These are phyloP conservation scores for Nannizziopsis barbatae DNA, from an alignment of 2,329 filamentous ascomycete species.

Conservation along the genomic window DNA sequence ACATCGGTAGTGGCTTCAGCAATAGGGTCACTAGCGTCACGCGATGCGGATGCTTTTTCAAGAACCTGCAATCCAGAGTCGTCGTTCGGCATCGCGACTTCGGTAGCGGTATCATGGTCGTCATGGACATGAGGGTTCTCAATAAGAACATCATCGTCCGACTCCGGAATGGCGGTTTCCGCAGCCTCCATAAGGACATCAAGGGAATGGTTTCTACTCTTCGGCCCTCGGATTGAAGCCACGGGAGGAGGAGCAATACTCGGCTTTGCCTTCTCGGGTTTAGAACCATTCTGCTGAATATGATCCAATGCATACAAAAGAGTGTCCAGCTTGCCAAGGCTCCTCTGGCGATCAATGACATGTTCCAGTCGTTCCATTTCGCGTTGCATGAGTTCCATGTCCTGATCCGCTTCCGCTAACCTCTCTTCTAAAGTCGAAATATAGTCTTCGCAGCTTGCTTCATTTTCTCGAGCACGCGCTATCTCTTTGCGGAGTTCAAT, in stretches of 20 bases:
- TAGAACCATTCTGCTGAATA: constrained; percentile 51
- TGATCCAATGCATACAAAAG: constrained; percentile 79
- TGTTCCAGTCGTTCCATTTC: constrained; percentile 91
- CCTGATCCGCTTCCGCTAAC: constrained; percentile 88
- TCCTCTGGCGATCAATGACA: constrained; percentile 88
- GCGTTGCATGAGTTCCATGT: constrained; percentile 90
- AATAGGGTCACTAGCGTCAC: constrained; percentile 18
- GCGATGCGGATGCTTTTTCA: constrained; percentile 24
- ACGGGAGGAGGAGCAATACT: constrained; percentile 16
- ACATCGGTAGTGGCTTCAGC: constrained; percentile 17
- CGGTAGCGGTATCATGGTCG: not conserved
- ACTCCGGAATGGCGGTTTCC: constrained; percentile 37
- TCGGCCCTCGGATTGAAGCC: constrained; percentile 16
- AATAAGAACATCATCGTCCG: constrained; percentile 29
- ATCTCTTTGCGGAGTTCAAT: constrained; percentile 86
- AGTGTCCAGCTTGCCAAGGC: constrained; percentile 86
- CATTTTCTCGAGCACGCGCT: constrained; percentile 74
- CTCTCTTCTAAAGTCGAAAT: constrained; percentile 94
- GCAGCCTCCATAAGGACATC: constrained; percentile 36
- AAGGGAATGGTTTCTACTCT: constrained; percentile 27
- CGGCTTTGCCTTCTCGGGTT: constrained; percentile 24
- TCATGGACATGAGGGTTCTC: constrained; percentile 24
- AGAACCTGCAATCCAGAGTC: constrained; percentile 28
- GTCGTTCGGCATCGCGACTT: constrained; percentile 15
- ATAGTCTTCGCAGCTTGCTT: constrained; percentile 85